Conservation (phyloP, 257 asterid species). For the Fraxinus quadrangulata region DNA sequence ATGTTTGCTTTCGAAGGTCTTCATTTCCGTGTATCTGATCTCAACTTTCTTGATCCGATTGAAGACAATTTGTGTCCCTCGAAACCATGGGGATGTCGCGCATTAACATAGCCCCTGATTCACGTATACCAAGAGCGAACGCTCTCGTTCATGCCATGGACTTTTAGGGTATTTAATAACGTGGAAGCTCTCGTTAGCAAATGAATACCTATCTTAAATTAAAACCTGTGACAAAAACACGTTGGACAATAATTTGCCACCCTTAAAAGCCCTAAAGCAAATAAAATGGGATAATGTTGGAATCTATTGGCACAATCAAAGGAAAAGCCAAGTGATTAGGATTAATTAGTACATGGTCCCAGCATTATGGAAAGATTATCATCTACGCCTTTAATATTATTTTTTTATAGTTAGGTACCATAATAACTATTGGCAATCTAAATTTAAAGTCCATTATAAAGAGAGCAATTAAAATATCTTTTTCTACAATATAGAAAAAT, state of each 20-base stretch:
- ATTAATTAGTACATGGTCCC: background rate
- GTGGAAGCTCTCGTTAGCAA: no score
- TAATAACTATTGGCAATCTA: background rate
- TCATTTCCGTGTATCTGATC: no score
- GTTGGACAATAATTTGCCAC: conserved; percentile 9
- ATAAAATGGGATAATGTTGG: conserved; percentile 39
- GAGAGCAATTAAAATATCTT: background rate
- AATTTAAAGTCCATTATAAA: background rate
- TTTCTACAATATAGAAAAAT: no score
- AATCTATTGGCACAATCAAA: conserved; percentile 32
- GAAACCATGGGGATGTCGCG: no score
- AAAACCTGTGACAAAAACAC: background rate
- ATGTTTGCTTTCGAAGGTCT: no score
- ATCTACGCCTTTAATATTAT: background rate
- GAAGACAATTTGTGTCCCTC: no score
- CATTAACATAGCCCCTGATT: no score
- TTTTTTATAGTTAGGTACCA: background rate
- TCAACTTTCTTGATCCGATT: no score
- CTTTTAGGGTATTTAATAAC: no score
- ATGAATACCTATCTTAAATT: background rate
- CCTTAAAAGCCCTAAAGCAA: conserved; percentile 20
- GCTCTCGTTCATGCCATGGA: no score
- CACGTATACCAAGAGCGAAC: no score
- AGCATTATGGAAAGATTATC: background rate
- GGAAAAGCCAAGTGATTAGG: background rate